phyloP scores from a whole-genome alignment of 805 yeast genomes.

The Tetrapisispora taiwanensis region DNA sequence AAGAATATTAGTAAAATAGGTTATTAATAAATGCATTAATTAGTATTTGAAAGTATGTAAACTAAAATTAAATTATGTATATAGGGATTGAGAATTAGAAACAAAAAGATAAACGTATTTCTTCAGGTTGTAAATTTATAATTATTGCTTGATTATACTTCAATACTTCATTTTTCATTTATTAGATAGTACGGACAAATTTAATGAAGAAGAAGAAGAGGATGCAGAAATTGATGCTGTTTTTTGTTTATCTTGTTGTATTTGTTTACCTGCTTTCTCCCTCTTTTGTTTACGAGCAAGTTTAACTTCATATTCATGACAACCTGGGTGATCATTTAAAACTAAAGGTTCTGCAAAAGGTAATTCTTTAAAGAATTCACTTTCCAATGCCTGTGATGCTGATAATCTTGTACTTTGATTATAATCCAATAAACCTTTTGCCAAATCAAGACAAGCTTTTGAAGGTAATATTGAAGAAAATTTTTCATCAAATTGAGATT shows the following conservation, averaged over 20 bases:
- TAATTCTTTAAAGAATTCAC: slow-evolving; percentile 59
- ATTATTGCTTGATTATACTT: no score
- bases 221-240: background rate
- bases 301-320: slow-evolving; percentile 82
- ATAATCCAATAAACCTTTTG: slow-evolving; percentile 48
- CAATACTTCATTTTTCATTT: background rate
- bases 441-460: slow-evolving; percentile 51
- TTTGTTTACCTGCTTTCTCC: background rate
- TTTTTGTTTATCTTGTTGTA: background rate
- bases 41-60: background rate
- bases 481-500: slow-evolving; percentile 30
- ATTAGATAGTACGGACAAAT: background rate
- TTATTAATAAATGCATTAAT: slow-evolving; percentile 1
- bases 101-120: no score
- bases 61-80: background rate
- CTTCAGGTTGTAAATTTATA: no score
- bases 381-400: slow-evolving; percentile 60
- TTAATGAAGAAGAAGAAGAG: background rate
- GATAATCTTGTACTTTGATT: slow-evolving; percentile 61
- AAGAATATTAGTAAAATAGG: background rate
- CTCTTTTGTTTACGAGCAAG: slow-evolving; percentile 50
- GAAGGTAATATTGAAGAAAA: slow-evolving; percentile 38
- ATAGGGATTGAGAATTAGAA: background rate
- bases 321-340: slow-evolving; percentile 56
- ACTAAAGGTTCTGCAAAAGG: slow-evolving; percentile 55